These are phyloP conservation scores for Bruguiera hainesii DNA, from an alignment of 441 rosid genomes.

Conservation along the genomic window DNA sequence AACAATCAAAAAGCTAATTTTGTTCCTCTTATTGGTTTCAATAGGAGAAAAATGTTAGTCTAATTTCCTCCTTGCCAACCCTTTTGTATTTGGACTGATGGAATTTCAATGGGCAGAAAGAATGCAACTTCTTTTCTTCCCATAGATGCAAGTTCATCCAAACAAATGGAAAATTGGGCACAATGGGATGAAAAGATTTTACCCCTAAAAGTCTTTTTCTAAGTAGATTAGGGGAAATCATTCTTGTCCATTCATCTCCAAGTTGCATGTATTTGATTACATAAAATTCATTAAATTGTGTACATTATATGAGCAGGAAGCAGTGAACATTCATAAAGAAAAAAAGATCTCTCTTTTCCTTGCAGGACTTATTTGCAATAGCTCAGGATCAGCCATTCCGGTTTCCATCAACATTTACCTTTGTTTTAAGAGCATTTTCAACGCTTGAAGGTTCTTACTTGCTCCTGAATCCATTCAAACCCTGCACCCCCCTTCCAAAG, in stretches of 20 bases:
- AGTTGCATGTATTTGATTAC: background rate
- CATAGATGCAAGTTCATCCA: background rate
- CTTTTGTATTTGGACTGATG: no score
- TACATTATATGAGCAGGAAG: background rate
- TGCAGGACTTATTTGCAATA: conserved; percentile 91
- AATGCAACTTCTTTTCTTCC: no score
- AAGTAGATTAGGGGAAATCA: background rate
- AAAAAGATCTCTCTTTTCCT: conserved; percentile 4
- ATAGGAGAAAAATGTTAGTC: no score
- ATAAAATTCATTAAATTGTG: background rate
- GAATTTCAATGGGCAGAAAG: no score
- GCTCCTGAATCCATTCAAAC: background rate
- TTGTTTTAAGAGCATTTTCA: conserved; percentile 86
- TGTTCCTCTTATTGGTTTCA: background rate
- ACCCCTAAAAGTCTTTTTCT: background rate
- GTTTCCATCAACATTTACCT: conserved; percentile 85
- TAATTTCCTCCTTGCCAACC: no score
- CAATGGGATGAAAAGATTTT: background rate
- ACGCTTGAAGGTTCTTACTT: conserved; percentile 74
- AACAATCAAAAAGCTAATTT: background rate
- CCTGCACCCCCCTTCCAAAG: background rate
- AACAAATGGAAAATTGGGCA: background rate
- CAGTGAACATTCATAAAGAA: background rate
- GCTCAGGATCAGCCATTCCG: conserved; percentile 94
- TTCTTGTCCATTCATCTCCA: background rate